A percentile compares a stretch with the other conserved stretches of the same genome.
Evolutionary conservation across 2,329 filamentous ascomycete species (phyloP).

Genomic region (Mariannaea elegans): DNA sequence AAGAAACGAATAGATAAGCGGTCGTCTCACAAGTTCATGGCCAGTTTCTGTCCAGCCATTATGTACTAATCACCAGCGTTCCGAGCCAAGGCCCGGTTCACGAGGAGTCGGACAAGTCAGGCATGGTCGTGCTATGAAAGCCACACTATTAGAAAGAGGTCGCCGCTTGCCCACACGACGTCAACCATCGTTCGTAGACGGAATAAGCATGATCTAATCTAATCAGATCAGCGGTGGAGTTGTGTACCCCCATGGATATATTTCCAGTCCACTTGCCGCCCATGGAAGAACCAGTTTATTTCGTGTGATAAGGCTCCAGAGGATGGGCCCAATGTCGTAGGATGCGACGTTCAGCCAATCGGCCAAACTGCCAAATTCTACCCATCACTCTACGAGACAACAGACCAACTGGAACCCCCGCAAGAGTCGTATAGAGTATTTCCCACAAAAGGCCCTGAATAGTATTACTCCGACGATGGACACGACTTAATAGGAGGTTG

Average conservation of each 20-base stretch:
- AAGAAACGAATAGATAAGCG: not conserved
- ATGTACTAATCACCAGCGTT: not conserved
- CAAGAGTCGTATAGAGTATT: slow-evolving; percentile 12
- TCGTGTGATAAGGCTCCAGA: slow-evolving; percentile 14
- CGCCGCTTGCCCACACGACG: slow-evolving; percentile 5
- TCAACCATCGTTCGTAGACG: not conserved
- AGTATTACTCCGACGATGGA: not conserved
- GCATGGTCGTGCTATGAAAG: not conserved
- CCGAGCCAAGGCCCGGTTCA: not conserved
- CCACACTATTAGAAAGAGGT: slow-evolving; percentile 1
- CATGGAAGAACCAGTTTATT: not conserved
- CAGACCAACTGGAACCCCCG: slow-evolving; percentile 2
- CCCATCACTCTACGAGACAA: too few relatives aligned
- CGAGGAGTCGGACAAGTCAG: not conserved
- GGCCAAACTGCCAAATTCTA: not conserved
- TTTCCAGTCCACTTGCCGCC: not conserved
- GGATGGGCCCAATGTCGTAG: slow-evolving; percentile 6
- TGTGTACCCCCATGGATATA: not conserved
- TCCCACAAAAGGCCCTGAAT: not conserved
- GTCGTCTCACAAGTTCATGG: not conserved
- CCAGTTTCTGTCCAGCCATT: not conserved
- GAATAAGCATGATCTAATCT: slow-evolving; percentile 24
- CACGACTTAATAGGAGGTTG: not conserved
- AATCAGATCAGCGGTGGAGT: slow-evolving; percentile 21
- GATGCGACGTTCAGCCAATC: slow-evolving; percentile 14